Evolutionary conservation across 108 stramenopile genomes (phyloP), one percentile per base, ranked within the genome.

Genomic region (Skeletonema marinoi): DNA sequence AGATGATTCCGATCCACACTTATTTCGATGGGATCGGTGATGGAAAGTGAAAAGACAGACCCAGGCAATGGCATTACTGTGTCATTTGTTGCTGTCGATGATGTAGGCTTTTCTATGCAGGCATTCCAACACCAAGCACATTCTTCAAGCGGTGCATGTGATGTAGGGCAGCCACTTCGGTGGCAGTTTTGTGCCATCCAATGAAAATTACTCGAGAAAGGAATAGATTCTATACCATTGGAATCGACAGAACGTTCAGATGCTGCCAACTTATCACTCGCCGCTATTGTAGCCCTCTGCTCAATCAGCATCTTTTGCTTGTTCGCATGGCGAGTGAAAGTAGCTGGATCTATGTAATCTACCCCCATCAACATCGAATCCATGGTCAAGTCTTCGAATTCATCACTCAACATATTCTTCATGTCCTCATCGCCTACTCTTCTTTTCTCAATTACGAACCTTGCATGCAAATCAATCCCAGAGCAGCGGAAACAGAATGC

Each of bases 311-410:
- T 74, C 73, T 70, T 70, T 59, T 67, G 38, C 9, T 74, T 80
- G 35, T 74, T 70, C 29, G 74, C 73, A 46, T 66, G 73, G 32
- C 73, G 80, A 29, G 80, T 70, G 38, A 80, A 39, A 33, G 92
- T 82, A 9, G 86, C 88, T 9, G 88, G 86, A 50, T 84, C 90
- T 65, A 92, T 74, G 36, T 84, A 80, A 61, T 90, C 92, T 4
- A 93, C 78, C 2, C 88, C 89, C 73, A 85, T 84, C 54, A 93
- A 25, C 83, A 90, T 89, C 21, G 88, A 86, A 78, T 93, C 92
- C 56, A 92, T 71, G 11, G 87, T 78, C 17, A 78, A 87, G n/a
- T 87, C 76, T 36, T 70, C 68, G 19, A 50, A 68, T 48, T 50
- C 60, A 60, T 80, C 72, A 29, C 54, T 29, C 54, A 56, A 25